phyloP scores from a whole-genome alignment of 257 asterid species.

The Perilla frutescens region DNA sequence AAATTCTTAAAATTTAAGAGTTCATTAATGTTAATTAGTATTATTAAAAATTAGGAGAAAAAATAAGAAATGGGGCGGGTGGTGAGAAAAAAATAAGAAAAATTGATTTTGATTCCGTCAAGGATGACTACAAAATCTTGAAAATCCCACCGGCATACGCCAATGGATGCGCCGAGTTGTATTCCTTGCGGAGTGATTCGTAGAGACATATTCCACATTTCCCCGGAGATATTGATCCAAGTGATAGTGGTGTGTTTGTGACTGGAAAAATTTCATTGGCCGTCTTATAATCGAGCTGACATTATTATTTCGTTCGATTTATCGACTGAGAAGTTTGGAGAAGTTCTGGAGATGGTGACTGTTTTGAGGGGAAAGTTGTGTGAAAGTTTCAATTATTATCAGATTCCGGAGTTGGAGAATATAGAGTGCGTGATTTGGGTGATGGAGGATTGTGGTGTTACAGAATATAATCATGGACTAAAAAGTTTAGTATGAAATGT shows the following conservation, averaged over 20 bases:
- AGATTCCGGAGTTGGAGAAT: not conserved
- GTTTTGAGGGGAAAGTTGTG: not conserved
- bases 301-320: not conserved
- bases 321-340: not conserved
- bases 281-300: too few relatives aligned
- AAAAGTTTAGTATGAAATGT: too few relatives aligned
- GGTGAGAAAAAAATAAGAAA: too few relatives aligned
- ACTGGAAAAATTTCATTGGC: not conserved
- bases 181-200: not conserved
- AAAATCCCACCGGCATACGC: too few relatives aligned
- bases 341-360: not conserved
- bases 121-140: constrained; percentile 6
- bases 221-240: too few relatives aligned
- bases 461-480: not conserved
- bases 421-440: not conserved
- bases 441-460: not conserved
- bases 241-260: not conserved
- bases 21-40: too few relatives aligned
- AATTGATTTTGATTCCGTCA: not conserved
- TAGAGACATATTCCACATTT: not conserved
- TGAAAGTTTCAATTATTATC: too few relatives aligned
- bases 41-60: too few relatives aligned
- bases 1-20: too few relatives aligned
- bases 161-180: not conserved
- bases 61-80: too few relatives aligned